Percentiles rank a stretch among this genome's conserved stretches.
Evolutionary conservation across 345 rosid species (phyloP).

Genomic region (Schrenkiella parvula): DNA sequence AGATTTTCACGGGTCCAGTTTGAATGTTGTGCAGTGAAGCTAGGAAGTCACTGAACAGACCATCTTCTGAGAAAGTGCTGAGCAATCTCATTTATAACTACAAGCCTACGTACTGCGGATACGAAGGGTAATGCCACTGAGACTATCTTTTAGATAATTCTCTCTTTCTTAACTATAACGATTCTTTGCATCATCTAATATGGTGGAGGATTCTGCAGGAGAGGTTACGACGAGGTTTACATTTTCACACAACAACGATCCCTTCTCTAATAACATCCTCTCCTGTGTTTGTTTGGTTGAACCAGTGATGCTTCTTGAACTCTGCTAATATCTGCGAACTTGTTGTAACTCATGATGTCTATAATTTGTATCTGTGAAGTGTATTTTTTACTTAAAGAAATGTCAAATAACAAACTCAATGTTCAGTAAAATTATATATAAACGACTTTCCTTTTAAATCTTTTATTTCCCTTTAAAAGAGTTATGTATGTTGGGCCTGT

Average conservation of each 20-base stretch:
- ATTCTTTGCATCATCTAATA: not conserved
- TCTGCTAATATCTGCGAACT: not conserved
- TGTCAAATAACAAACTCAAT: not conserved
- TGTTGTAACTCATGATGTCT: not conserved
- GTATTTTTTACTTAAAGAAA: not conserved
- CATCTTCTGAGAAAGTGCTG: slow-evolving; percentile 55
- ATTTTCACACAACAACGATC: slow-evolving; percentile 49
- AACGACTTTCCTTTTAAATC: no score
- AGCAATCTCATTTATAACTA: slow-evolving; percentile 78
- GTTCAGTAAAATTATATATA: no score
- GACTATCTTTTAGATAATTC: not conserved
- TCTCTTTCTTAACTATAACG: not conserved
- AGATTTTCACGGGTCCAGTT: not conserved
- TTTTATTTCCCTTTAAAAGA: no score
- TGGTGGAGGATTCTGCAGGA: slow-evolving; percentile 43
- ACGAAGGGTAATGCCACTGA: slow-evolving; percentile 61
- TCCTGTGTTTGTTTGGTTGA: not conserved
- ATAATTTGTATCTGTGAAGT: not conserved
- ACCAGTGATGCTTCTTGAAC: not conserved
- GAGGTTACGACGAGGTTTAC: slow-evolving; percentile 82
- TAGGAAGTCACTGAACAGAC: slow-evolving; percentile 75
- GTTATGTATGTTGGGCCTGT: not conserved
- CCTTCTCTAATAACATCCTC: slow-evolving; percentile 2
- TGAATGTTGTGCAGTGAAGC: slow-evolving; percentile 63
- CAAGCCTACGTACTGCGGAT: slow-evolving; percentile 80